A percentile compares a stretch with the other conserved stretches of the same genome.
Conservation (phyloP, 1,139 yeast genomes). For the Eremothecium cymbalariae region DNA sequence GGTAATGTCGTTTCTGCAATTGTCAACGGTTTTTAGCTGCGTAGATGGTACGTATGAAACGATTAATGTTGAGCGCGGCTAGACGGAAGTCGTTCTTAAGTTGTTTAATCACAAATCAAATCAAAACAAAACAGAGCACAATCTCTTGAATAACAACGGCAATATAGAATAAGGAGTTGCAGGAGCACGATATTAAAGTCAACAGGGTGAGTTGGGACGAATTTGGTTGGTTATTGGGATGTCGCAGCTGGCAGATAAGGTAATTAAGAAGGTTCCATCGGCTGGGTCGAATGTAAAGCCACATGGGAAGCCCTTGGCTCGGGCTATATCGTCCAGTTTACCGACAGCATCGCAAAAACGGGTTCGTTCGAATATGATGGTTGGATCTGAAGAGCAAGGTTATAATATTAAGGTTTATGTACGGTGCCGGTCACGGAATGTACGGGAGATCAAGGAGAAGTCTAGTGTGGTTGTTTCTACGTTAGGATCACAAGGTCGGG, state of each 20-base stretch:
- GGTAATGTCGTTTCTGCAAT: no score
- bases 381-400: conserved; percentile 11
- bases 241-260: neutral
- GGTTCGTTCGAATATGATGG: neutral
- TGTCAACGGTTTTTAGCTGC: no score
- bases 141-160: no score
- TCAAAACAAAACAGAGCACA: no score
- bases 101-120: no score
- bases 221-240: neutral
- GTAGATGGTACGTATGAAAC: no score
- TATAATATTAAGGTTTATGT: conserved; percentile 67
- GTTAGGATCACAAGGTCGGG: conserved; percentile 30
- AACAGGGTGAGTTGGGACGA: no score
- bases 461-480: conserved; percentile 55
- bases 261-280: neutral
- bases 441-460: conserved; percentile 55
- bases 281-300: neutral
- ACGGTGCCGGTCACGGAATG: conserved; percentile 70
- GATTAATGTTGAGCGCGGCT: no score
- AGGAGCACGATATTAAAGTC: no score
- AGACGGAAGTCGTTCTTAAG: no score
- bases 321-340: conserved; percentile 2
- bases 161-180: no score
- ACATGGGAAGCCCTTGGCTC: conserved; percentile 4
- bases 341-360: conserved; percentile 2